These are phyloP conservation scores for Aspergillus candidus DNA, from an alignment of 2,329 filamentous ascomycete genomes.

Conservation along the genomic window DNA sequence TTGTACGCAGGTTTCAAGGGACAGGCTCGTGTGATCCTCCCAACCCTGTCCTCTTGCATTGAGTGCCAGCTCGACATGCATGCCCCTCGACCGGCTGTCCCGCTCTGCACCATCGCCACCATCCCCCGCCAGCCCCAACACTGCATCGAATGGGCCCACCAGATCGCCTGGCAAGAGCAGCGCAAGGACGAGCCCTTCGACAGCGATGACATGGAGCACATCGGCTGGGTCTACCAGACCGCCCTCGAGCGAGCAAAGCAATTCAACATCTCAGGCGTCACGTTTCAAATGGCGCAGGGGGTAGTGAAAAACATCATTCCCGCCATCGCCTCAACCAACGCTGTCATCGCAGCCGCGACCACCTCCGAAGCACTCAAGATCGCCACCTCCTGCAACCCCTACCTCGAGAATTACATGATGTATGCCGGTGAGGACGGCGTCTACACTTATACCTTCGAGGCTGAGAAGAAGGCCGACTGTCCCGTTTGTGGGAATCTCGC, in stretches of 20 bases:
- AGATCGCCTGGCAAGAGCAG: conserved; percentile 91
- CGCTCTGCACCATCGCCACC: conserved; percentile 90
- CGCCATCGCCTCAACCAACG: conserved; percentile 95
- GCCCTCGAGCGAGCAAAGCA: conserved; percentile 74
- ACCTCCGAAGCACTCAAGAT: conserved; percentile 98
- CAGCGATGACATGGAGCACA: conserved; percentile 93
- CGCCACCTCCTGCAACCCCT: conserved; percentile 72
- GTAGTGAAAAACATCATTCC: conserved; percentile 99
- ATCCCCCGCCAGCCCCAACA: conserved; percentile 96
- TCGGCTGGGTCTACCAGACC: conserved; percentile 91
- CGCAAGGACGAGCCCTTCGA: conserved; percentile 80
- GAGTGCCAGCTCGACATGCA: conserved; percentile 99
- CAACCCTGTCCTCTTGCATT: conserved; percentile 89
- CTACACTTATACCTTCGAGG: conserved; percentile 96
- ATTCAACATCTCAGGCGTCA: conserved; percentile 87
- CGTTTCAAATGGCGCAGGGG: conserved; percentile 91
- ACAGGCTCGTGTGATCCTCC: conserved; percentile 85
- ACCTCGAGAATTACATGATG: conserved; percentile 96
- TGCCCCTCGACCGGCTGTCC: conserved; percentile 91
- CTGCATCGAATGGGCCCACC: conserved; percentile 97
- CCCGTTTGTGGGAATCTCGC: conserved; percentile 85
- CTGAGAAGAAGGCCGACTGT: conserved; percentile 90
- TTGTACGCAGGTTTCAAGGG: conserved; percentile 73
- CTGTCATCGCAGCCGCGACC: conserved; percentile 89
- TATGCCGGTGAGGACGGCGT: conserved; percentile 94